Percentiles rank a stretch among this genome's conserved stretches.
Evolutionary conservation across 495 filamentous ascomycete genomes (phyloP).

Genomic region (Cercophora newfieldiana): DNA sequence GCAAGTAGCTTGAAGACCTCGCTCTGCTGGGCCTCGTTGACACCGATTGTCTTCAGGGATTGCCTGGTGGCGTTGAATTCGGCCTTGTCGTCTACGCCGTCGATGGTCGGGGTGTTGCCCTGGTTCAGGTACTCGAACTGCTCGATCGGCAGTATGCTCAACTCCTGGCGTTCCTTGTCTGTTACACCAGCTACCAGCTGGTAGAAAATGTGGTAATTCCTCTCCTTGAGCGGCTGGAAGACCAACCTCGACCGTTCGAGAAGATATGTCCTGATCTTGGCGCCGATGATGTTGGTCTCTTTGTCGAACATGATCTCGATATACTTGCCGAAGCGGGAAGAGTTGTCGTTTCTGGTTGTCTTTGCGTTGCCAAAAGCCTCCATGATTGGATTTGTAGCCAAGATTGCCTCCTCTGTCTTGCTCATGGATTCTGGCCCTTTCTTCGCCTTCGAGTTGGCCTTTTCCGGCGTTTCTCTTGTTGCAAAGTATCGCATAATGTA

Average conservation of each 20-base stretch:
- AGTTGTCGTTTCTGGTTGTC: slow-evolving; percentile 98
- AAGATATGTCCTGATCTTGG: slow-evolving; percentile 93
- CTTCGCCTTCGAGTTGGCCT: slow-evolving; percentile 74
- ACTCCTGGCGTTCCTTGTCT: slow-evolving; percentile 76
- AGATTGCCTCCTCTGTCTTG: slow-evolving; percentile 96
- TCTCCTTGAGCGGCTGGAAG: slow-evolving; percentile 96
- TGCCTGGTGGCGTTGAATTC: slow-evolving; percentile 88
- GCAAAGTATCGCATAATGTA: slow-evolving; percentile 99
- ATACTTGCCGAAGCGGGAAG: slow-evolving; percentile 97
- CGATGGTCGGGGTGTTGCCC: slow-evolving; percentile 85
- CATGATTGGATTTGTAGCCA: slow-evolving; percentile 99
- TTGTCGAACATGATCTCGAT: slow-evolving; percentile 99
- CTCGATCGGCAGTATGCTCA: slow-evolving; percentile 76
- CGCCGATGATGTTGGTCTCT: slow-evolving; percentile 93
- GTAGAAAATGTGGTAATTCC: slow-evolving; percentile 99
- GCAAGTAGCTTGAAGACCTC: slow-evolving; percentile 91
- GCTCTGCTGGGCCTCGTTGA: slow-evolving; percentile 67
- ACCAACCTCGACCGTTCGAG: slow-evolving; percentile 94
- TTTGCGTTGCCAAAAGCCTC: slow-evolving; percentile 99
- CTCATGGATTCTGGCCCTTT: slow-evolving; percentile 87
- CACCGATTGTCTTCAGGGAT: slow-evolving; percentile 86
- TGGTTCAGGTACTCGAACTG: slow-evolving; percentile 97
- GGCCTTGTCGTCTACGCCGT: slow-evolving; percentile 91
- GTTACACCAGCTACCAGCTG: slow-evolving; percentile 92
- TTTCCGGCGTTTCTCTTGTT: slow-evolving; percentile 91